Base-by-base conservation (phyloP, 2,329 filamentous ascomycete genomes). In the Diplodia seriata region DNA sequence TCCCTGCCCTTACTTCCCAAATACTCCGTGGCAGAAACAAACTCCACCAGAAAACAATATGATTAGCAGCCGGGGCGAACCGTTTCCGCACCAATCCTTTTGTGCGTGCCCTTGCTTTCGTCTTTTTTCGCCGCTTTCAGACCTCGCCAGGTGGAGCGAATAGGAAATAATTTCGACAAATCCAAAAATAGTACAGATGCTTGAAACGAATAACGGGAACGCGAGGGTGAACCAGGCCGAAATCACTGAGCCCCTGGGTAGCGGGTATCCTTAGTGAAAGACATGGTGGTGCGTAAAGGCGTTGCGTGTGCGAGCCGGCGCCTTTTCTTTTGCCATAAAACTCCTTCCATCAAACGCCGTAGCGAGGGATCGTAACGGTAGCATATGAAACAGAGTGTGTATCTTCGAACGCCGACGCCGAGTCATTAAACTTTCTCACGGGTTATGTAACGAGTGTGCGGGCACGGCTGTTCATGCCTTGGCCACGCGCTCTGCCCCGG, bases 291-390 rank as follows among this genome's bases (percentile, higher is more conserved):
- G 59, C 59, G 59, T 63, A 31, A 63, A 63, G 59, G 43, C 59
- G 50, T 63, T 47, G 47, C 59, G 59, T 31, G 29, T 63, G 59
- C 47, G 33, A 20, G 29, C 43, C 36, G 26, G 47, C 59, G 43
- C 43, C 59, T 49, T 51, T 63, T 63, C 59, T 63, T 63, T 63
- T 63, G 59, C 59, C 64, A 49, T 38, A 43, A 57, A 66, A 66
- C 64, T 56, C 64, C 64, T 57, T 50, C 64, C 64, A 40, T 66
- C 64, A 66, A 66, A 66, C 64, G 64, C 64, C 64, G 64, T 50
- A 57, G 53, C 64, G 64, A 66, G 31, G 53, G 64, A 51, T 66
- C 64, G 64, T 50, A 57, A 29, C 53, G 50, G 43, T 33, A 66
- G 53, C 31, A 57, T 66, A 66, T 66, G 64, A 66, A 66, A 66